Conservation (phyloP, 2,329 filamentous ascomycete genomes). For the Hymenotorrendiella dingleyae region DNA sequence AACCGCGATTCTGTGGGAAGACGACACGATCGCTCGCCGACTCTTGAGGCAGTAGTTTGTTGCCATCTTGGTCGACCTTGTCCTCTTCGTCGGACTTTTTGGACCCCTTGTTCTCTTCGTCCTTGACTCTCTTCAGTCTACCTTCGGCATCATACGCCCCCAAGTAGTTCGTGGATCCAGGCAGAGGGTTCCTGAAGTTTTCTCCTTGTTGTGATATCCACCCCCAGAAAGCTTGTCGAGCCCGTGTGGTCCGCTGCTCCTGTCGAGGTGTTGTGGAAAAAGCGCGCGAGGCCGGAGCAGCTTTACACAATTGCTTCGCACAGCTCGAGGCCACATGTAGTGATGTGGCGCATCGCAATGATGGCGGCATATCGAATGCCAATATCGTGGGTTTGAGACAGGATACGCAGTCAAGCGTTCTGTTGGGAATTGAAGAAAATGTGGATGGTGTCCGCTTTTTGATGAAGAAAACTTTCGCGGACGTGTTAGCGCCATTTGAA, state of each 20-base stretch:
- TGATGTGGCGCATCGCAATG: conserved; percentile 22
- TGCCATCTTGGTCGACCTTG: background rate
- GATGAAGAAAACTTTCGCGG: background rate
- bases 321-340: conserved; percentile 16
- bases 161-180: conserved; percentile 29
- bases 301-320: conserved; percentile 20
- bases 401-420: conserved; percentile 12
- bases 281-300: conserved; percentile 20
- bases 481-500: background rate
- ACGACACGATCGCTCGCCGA: conserved; percentile 33
- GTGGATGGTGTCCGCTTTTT: no score
- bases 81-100: background rate
- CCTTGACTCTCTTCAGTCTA: conserved; percentile 22
- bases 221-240: conserved; percentile 23
- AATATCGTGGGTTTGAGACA: conserved; percentile 6
- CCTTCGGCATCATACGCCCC: conserved; percentile 27
- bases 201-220: conserved; percentile 28
- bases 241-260: conserved; percentile 23
- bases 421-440: no score
- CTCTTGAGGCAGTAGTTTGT: conserved; percentile 16
- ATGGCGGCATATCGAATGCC: conserved; percentile 25
- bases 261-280: conserved; percentile 28
- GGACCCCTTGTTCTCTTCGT: background rate
- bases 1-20: conserved; percentile 57
- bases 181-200: conserved; percentile 24